Conservation (phyloP, 768 basidiomycete genomes). For the Termitomyces sp. region DNA sequence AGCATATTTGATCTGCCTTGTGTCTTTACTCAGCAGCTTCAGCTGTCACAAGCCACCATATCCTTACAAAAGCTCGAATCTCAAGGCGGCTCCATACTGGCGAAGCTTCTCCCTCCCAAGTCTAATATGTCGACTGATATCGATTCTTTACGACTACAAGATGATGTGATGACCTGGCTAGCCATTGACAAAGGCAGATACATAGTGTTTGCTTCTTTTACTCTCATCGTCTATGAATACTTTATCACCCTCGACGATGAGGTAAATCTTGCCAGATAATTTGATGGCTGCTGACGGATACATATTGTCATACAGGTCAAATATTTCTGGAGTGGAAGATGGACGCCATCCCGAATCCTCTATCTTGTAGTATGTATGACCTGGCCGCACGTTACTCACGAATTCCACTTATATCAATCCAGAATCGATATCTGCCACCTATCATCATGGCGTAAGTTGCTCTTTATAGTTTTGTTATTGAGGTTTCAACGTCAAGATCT, state of each 20-base stretch:
- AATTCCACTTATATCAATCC: not conserved
- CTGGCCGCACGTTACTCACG: too few relatives aligned
- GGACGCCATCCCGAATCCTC: conserved; percentile 11
- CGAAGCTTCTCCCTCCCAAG: too few relatives aligned
- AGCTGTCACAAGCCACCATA: too few relatives aligned
- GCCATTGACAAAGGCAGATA: conserved; percentile 11
- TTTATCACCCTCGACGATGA: conserved; percentile 14
- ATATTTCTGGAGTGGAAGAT: conserved; percentile 16
- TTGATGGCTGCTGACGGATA: not conserved
- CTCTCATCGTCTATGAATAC: conserved; percentile 13
- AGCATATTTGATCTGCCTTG: too few relatives aligned
- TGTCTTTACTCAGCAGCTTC: too few relatives aligned
- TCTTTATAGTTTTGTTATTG: not conserved
- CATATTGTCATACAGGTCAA: not conserved
- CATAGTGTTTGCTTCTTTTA: conserved; percentile 11
- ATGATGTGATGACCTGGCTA: conserved; percentile 8
- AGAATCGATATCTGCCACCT: conserved; percentile 15
- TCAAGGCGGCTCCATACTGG: too few relatives aligned
- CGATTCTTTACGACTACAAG: not conserved
- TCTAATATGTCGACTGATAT: not conserved
- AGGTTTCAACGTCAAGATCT: not conserved
- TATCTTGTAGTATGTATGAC: conserved; percentile 11
- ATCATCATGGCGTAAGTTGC: conserved; percentile 12
- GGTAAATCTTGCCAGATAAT: not conserved
- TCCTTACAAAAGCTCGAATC: too few relatives aligned